These are phyloP conservation scores for Saxispiralis lemnorum DNA, from an alignment of 495 filamentous ascomycete genomes.

Conservation along the genomic window DNA sequence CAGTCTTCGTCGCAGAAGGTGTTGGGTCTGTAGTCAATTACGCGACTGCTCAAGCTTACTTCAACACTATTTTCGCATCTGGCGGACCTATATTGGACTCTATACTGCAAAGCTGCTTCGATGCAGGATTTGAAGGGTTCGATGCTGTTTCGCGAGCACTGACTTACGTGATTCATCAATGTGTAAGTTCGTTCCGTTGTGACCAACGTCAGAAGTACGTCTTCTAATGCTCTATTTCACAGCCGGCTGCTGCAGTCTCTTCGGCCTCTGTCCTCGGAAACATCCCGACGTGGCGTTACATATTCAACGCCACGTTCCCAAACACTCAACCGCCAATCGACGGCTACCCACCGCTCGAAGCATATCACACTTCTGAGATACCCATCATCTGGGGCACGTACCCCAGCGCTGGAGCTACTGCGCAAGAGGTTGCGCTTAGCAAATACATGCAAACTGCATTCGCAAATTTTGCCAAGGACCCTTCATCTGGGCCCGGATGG, in stretches of 20 bases:
- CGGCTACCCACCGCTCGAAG: slow-evolving; percentile 12
- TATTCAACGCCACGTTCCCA: slow-evolving; percentile 19
- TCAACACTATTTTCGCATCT: no score
- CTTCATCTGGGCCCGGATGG: slow-evolving; percentile 17
- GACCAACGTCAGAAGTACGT: slow-evolving; percentile 15
- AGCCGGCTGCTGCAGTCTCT: slow-evolving; percentile 5
- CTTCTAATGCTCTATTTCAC: no score
- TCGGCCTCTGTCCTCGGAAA: slow-evolving; percentile 8
- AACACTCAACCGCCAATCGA: slow-evolving; percentile 14
- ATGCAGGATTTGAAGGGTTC: no score
- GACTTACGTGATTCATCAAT: neutral
- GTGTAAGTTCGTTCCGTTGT: slow-evolving; percentile 7
- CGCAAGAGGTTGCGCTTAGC: slow-evolving; percentile 16
- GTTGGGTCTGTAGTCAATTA: no score
- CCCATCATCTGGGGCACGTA: slow-evolving; percentile 16
- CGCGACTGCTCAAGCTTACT: no score
- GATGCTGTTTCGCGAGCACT: neutral
- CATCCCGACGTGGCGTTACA: slow-evolving; percentile 16
- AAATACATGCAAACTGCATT: slow-evolving; percentile 15
- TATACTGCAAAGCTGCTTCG: no score
- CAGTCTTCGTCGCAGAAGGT: no score
- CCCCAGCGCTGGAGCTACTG: slow-evolving; percentile 11
- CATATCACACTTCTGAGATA: slow-evolving; percentile 17
- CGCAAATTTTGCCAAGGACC: slow-evolving; percentile 20
- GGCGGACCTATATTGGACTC: no score